Conservation (phyloP, 805 yeast species). For the Starmerella apis region DNA sequence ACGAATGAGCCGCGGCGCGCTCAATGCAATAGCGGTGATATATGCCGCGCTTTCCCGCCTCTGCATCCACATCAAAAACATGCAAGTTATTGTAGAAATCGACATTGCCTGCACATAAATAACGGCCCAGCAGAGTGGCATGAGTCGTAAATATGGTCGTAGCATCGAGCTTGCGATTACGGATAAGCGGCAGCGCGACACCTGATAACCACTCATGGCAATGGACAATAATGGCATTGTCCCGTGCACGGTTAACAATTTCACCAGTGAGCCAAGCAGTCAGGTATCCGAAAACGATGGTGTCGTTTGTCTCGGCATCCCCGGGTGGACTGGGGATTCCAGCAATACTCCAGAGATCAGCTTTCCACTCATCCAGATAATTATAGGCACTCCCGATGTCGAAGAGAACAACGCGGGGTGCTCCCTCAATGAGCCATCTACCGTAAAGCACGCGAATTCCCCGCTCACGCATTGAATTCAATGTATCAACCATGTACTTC, state of each 20-base stretch:
- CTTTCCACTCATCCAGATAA: slow-evolving; percentile 82
- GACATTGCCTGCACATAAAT: slow-evolving; percentile 90
- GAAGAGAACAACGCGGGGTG: slow-evolving; percentile 83
- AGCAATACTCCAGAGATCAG: slow-evolving; percentile 80
- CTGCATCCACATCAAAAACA: slow-evolving; percentile 88
- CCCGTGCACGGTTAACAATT: slow-evolving; percentile 68
- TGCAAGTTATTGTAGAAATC: slow-evolving; percentile 90
- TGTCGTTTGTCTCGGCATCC: slow-evolving; percentile 83
- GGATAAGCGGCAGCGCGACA: slow-evolving; percentile 82
- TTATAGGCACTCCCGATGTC: slow-evolving; percentile 66
- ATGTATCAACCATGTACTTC: slow-evolving; percentile 44
- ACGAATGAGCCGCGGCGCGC: slow-evolving; percentile 89
- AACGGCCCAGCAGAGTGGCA: slow-evolving; percentile 90
- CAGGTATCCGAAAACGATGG: slow-evolving; percentile 80
- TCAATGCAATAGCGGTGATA: slow-evolving; percentile 95
- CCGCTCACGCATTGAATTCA: slow-evolving; percentile 68
- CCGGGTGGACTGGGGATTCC: slow-evolving; percentile 90
- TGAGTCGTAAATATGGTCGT: slow-evolving; percentile 96
- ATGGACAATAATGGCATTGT: slow-evolving; percentile 84
- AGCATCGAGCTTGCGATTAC: slow-evolving; percentile 83
- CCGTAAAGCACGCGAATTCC: slow-evolving; percentile 83
- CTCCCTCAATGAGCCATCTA: slow-evolving; percentile 95
- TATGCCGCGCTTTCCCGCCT: slow-evolving; percentile 95
- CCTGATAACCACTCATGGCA: slow-evolving; percentile 99
- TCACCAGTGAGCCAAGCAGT: slow-evolving; percentile 98